Evolutionary conservation across 257 asterid species (phyloP), one percentile per base, ranked within the genome.

Genomic region (Datura wrightii): DNA sequence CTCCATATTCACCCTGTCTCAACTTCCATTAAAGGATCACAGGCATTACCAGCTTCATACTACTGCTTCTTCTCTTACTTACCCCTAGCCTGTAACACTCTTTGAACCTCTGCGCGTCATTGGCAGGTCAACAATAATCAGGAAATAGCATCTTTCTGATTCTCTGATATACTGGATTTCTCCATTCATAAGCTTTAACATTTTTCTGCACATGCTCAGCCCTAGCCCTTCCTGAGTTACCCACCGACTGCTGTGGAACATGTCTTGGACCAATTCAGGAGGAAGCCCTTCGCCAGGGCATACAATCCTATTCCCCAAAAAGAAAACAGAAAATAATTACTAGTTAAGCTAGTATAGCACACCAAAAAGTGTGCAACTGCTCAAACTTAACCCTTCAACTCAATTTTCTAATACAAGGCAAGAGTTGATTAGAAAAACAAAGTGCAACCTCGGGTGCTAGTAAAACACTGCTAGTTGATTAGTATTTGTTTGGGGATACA

Each of bases 201-300:
- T 84, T 84, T 92, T 94, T 80, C 94, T 72, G 91, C 94, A 91
- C 90, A 90, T 92, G 88, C 95, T 90, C 65, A 96, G 88, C 39
- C 96, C 96, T 59, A 94, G 85, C 58, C 98, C 99, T 91, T 96
- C 97, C 83, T 88, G 93, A 70, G 94, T 91, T 58, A 71, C 88
- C 98, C 97, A 94, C 86, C 88, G 88, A 82, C 88, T 89, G 84
- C 89, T 89, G 69, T 90, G 93, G 90, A 96, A 96, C 97, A 92
- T 92, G 89, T 96, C 99, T 84, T 90, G 93, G 85, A 96, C 91
- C 31, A 94, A 86, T 81, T 92, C 94, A 1, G 97, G 89, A 63
- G 98, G 94, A 86, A 94, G 96, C 41, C 99, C 99, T 89, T 92
- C 95, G 0, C 99, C 99, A 0, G 96, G 97, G 89, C 97, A 92